Percentiles rank a stretch among this genome's conserved stretches.
phyloP scores from a whole-genome alignment of 345 rosid genomes.

The Diplotaxis tenuifolia region DNA sequence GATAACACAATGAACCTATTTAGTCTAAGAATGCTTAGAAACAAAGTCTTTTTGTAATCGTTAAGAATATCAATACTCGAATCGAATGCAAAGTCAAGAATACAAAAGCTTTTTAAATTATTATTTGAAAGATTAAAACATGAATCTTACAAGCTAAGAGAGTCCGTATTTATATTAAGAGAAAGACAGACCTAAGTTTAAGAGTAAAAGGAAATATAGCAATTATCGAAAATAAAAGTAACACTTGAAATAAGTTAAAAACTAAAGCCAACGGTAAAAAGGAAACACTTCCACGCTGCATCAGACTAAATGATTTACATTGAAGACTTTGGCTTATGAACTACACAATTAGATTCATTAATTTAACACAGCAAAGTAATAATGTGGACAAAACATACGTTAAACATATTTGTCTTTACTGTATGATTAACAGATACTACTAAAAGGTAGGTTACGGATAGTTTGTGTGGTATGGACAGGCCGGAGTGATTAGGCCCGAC shows the following conservation, averaged over 20 bases:
- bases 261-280: background rate
- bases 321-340: background rate
- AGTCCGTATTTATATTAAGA: background rate
- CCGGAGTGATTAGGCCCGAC: slow-evolving; percentile 13
- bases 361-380: background rate
- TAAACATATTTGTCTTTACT: background rate
- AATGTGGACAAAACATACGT: background rate
- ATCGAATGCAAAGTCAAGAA: background rate
- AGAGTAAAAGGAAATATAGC: background rate
- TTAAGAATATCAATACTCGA: background rate
- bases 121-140: too few species aligned
- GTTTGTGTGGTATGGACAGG: background rate
- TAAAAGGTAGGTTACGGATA: background rate
- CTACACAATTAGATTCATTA: background rate
- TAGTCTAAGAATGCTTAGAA: too few species aligned
- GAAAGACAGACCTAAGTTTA: too few species aligned
- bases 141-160: background rate
- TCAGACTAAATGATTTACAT: background rate
- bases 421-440: background rate
- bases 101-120: background rate
- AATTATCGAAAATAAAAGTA: too few species aligned
- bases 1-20: too few species aligned
- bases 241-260: too few species aligned
- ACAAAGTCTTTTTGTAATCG: background rate
- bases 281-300: background rate